A percentile compares a stretch with the other conserved stretches of the same genome.
phyloP scores from a whole-genome alignment of 176 grass and related monocot species.

The Bothriochloa decipiens region DNA sequence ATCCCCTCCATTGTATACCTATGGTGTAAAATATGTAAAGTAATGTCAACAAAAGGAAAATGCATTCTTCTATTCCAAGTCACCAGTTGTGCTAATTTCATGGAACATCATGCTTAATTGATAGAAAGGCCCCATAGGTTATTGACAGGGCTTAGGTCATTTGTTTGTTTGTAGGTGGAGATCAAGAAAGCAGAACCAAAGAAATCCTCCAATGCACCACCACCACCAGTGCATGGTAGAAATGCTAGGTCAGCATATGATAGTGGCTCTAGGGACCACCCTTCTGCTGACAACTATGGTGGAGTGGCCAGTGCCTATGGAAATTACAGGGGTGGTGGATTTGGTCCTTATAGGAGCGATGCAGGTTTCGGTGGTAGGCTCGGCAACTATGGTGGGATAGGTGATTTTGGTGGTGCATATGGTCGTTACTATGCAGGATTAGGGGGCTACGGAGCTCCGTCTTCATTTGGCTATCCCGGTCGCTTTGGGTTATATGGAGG shows the following conservation, averaged over 20 bases:
- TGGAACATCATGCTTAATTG: conserved; percentile 38
- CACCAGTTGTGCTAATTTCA: conserved; percentile 14
- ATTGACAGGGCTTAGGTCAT: conserved; percentile 61
- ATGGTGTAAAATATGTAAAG: conserved; percentile 21
- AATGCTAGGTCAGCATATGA: conserved; percentile 71
- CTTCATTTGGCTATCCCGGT: conserved; percentile 62
- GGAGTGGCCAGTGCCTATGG: conserved; percentile 47
- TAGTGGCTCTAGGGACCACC: conserved; percentile 71
- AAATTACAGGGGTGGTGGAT: conserved; percentile 52
- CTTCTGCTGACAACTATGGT: conserved; percentile 67
- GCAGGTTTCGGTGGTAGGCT: conserved; percentile 58
- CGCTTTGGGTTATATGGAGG: conserved; percentile 70
- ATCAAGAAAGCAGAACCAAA: conserved; percentile 99
- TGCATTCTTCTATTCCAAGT: conserved; percentile 27
- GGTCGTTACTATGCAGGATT: conserved; percentile 68
- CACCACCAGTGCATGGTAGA: conserved; percentile 57
- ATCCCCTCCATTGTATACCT: conserved; percentile 11
- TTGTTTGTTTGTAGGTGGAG: conserved; percentile 98
- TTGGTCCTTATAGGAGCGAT: conserved; percentile 57
- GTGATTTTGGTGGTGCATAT: conserved; percentile 62
- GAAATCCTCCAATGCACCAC: conserved; percentile 72
- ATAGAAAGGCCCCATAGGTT: conserved; percentile 48
- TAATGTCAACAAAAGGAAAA: conserved; percentile 33
- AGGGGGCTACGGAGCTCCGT: conserved; percentile 53
- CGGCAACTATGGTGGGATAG: conserved; percentile 56